Evolutionary conservation across 164 flowering plant genomes (phyloP), one percentile per base, ranked within the genome.

Genomic region (Piper longum): DNA sequence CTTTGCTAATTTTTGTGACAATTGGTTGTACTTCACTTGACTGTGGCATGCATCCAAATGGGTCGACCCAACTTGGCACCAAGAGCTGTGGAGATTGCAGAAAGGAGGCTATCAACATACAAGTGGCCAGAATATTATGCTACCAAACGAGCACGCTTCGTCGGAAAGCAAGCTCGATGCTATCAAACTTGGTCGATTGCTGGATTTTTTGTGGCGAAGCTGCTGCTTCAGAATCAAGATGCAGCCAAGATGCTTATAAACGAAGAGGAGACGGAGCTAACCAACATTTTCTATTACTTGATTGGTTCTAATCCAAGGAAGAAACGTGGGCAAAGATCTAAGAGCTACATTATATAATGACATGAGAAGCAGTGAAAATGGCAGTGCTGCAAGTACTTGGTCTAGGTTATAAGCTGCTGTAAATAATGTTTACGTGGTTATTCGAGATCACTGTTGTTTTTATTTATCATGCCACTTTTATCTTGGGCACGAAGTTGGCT

Each of bases 61-160:
- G 77, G 78, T 41, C 81, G 96, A 76, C 82, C 83, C 18, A 93
- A 86, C 63, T 78, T 89, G 36, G 96, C 96, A 60, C 82, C 72
- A 68, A 86, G 74, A 54, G 96, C 96, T n/a, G 76, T 92, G 42
- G 75, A 76, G 71, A 67, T 83, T 65, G 93, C 87, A 36, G 95
- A 85, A 76, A 81, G 71, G 69, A 87, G 91, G 44, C 66, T 89
- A 64, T 72, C 85, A 43, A 59, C 57, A 62, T 96, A 91, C 74
- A 81, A 77, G 67, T 87, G 96, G 96, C 96, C 98, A 4, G 98
- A 91, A 73, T 89, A 91, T 69, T 91, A 89, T 48, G 96, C 89
- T 74, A 82, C 96, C 2, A 89, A 83, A 70, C 59, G 79, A 42
- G 89, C 74, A n/a, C 81, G 92, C 62, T 81, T 89, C 70, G 76